Evolutionary conservation across 2,329 filamentous ascomycete genomes (phyloP).

Genomic region (Epichloe uncinata): DNA sequence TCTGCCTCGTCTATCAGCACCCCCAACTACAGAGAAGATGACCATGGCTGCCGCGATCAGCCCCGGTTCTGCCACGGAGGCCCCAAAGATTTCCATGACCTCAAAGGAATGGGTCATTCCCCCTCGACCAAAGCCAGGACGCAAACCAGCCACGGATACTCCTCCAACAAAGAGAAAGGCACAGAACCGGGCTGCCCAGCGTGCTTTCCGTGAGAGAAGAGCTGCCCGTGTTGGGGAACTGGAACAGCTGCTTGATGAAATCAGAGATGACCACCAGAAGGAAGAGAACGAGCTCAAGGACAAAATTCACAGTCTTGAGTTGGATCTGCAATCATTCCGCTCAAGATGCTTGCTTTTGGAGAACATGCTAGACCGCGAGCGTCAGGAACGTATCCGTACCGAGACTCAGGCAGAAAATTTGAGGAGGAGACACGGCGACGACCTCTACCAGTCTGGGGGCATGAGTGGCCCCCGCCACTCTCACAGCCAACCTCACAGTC

Average conservation of each 20-base stretch:
- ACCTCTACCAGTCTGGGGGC: conserved; percentile 15
- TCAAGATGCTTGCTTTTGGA: conserved; percentile 49
- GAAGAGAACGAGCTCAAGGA: conserved; percentile 43
- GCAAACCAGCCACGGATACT: conserved; percentile 88
- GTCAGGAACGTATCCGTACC: conserved; percentile 31
- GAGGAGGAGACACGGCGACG: conserved; percentile 18
- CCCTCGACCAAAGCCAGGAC: conserved; percentile 74
- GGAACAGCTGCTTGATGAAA: conserved; percentile 51
- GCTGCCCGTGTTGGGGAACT: conserved; percentile 71
- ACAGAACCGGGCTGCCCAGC: conserved; percentile 84
- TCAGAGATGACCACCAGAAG: conserved; percentile 43
- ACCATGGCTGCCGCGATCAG: conserved; percentile 35
- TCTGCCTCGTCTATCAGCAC: conserved; percentile 20
- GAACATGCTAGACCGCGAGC: conserved; percentile 47
- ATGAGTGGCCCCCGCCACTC: conserved; percentile 13
- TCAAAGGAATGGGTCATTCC: conserved; percentile 79
- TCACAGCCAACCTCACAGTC: conserved; percentile 11
- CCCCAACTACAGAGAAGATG: conserved; percentile 27
- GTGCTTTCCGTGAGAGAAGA: conserved; percentile 77
- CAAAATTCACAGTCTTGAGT: conserved; percentile 45
- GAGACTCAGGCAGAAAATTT: conserved; percentile 27
- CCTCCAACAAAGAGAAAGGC: conserved; percentile 87
- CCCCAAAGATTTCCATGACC: conserved; percentile 48
- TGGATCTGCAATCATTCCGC: conserved; percentile 52
- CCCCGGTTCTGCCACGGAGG: conserved; percentile 25